These are phyloP conservation scores for Silene coronaria DNA, from an alignment of 179 eudicot species.

Conservation along the genomic window DNA sequence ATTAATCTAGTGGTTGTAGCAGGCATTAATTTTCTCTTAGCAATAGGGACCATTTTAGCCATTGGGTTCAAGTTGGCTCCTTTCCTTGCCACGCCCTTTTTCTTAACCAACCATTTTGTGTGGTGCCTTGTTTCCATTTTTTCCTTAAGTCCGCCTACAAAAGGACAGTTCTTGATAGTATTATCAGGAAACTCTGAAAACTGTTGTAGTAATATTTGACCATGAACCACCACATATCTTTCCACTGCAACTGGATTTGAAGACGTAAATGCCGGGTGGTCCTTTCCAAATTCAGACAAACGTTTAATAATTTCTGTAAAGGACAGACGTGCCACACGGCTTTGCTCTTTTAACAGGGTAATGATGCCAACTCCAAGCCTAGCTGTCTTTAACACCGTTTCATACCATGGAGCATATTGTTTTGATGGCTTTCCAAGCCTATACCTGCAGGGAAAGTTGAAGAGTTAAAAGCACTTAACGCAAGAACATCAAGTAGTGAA, in stretches of 20 bases:
- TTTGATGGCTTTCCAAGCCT: constrained; percentile 96
- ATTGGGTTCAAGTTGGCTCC: constrained; percentile 75
- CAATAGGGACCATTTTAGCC: constrained; percentile 57
- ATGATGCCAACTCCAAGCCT: constrained; percentile 70
- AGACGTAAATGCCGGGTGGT: constrained; percentile 72
- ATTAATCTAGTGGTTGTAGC: constrained; percentile 91
- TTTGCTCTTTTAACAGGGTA: constrained; percentile 78
- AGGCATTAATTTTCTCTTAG: constrained; percentile 71
- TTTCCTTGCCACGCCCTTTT: constrained; percentile 46
- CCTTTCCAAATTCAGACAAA: constrained; percentile 56
- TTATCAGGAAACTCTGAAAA: constrained; percentile 83
- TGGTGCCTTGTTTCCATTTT: constrained; percentile 84
- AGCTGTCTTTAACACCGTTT: constrained; percentile 79
- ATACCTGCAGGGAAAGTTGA: constrained; percentile 50
- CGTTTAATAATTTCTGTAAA: constrained; percentile 65
- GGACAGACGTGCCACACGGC: constrained; percentile 75
- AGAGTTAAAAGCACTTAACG: constrained; percentile 7
- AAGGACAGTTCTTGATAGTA: constrained; percentile 56
- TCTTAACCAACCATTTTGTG: constrained; percentile 88
- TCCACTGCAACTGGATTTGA: constrained; percentile 57
- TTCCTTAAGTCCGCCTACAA: constrained; percentile 57
- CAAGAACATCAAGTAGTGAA: background rate
- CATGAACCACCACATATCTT: constrained; percentile 86
- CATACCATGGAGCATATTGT: constrained; percentile 92
- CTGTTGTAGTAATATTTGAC: constrained; percentile 87